Percentiles rank a stretch among this genome's conserved stretches.
phyloP scores from a whole-genome alignment of 305 asterid genomes.

The Lippia alba region DNA sequence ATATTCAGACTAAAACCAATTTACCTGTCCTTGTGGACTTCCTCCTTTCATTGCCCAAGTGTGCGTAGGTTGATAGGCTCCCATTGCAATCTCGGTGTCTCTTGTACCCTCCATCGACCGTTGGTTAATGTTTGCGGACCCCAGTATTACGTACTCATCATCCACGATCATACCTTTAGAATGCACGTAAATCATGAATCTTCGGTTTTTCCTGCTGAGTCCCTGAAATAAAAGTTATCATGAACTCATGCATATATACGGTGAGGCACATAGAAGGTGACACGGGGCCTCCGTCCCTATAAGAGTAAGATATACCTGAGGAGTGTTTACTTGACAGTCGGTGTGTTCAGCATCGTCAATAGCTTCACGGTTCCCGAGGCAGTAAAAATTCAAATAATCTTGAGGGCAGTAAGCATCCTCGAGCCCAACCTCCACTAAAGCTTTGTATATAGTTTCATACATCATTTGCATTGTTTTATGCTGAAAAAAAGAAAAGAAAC shows the following conservation, averaged over 20 bases:
- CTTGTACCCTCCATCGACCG: slow-evolving; percentile 92
- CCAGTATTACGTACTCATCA: slow-evolving; percentile 83
- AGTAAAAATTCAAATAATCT: slow-evolving; percentile 86
- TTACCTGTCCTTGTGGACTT: slow-evolving; percentile 91
- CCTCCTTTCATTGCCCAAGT: slow-evolving; percentile 83
- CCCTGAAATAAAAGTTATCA: slow-evolving; percentile 57
- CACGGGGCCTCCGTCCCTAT: too few relatives aligned
- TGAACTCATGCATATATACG: too few relatives aligned
- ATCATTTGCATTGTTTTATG: slow-evolving; percentile 99
- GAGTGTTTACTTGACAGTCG: slow-evolving; percentile 68
- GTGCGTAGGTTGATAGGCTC: slow-evolving; percentile 92
- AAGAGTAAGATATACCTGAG: slow-evolving; percentile 59
- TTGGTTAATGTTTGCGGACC: slow-evolving; percentile 95
- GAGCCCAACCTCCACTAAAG: slow-evolving; percentile 94
- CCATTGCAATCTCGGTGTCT: slow-evolving; percentile 99
- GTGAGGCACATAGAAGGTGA: too few relatives aligned
- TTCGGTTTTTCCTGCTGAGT: slow-evolving; percentile 66
- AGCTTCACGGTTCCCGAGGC: slow-evolving; percentile 98
- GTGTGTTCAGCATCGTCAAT: slow-evolving; percentile 39
- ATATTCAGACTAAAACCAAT: neutral
- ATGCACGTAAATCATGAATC: slow-evolving; percentile 98
- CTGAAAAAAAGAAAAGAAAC: slow-evolving; percentile 43
- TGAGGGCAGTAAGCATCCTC: slow-evolving; percentile 83
- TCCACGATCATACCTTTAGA: slow-evolving; percentile 97
- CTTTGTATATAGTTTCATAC: slow-evolving; percentile 94